Percentiles rank a stretch among this genome's conserved stretches.
phyloP scores from a whole-genome alignment of 148 eudicot genomes.

The Simmondsia chinensis region DNA sequence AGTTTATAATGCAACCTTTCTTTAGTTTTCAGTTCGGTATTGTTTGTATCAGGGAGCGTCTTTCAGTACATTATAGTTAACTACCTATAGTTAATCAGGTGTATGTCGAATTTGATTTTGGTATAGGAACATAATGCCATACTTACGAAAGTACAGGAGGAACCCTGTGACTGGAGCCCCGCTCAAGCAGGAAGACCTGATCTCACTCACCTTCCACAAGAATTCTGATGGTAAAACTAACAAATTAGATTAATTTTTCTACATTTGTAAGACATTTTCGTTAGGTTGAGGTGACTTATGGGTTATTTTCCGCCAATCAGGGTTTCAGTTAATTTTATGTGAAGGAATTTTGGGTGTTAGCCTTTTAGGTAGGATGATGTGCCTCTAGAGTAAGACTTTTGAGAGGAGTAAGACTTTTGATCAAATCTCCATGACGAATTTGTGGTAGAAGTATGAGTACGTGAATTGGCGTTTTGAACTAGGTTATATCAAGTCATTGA shows the following conservation, averaged over 20 bases:
- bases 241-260: neutral
- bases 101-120: neutral
- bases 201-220: conserved; percentile 82
- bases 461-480: too few relatives aligned
- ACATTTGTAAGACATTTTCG: neutral
- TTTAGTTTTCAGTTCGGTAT: neutral
- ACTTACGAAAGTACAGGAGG: conserved; percentile 72
- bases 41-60: neutral
- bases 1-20: conserved; percentile 4
- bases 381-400: too few relatives aligned
- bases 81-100: neutral
- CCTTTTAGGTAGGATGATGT: too few relatives aligned
- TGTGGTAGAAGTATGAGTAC: too few relatives aligned
- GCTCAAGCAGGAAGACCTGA: conserved; percentile 66
- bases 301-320: too few relatives aligned
- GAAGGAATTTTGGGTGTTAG: too few relatives aligned
- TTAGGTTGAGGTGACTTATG: neutral
- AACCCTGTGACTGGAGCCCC: conserved; percentile 86
- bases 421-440: too few relatives aligned
- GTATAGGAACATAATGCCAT: conserved; percentile 74
- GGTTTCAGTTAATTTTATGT: too few relatives aligned
- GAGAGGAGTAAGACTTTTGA: too few relatives aligned
- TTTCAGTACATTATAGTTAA: neutral
- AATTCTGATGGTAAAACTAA: conserved; percentile 56
- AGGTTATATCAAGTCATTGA: too few relatives aligned